Base-by-base conservation (phyloP, 306 rosid genomes). In the Prunus davidiana region DNA sequence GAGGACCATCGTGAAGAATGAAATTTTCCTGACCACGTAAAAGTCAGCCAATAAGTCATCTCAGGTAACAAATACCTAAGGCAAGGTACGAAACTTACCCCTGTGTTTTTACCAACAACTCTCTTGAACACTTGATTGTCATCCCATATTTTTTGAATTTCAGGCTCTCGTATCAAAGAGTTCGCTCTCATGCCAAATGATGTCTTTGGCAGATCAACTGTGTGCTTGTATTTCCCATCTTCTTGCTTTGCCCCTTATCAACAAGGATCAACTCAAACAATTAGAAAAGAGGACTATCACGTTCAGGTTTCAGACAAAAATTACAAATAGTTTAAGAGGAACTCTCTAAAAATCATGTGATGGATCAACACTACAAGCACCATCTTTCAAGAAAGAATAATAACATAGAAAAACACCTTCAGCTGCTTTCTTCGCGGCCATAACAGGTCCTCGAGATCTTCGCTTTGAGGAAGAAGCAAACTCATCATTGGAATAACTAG, bases 1-100 rank as follows among this genome's bases (percentile, higher is more conserved):
- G 99, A 74, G 98, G 99, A 77, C 98, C 99, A 50, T 96, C 98
- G 38, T 96, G 99, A 78, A 95, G 99, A 86, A 90, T 88, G 76
- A 92, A 95, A 75, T 50, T 90, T 81, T 77, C 93, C 97, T 92
- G 86, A 72, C 34, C 81, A 83, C 73, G 71, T 68, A 80, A 65
- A 64, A 82, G 73, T 75, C 73, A 28, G 74, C 71, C 38, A 85
- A 78, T 70, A 77, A 78, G 71, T 75, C 72, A 64, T 25, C 66
- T n/a, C 74, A 80, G 20, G 68, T 30, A 69, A 58, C 11, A 74
- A 7, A 51, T 64, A 64, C 52, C 43, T 65, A 65, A 77, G 74
- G 73, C 69, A 69, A 49, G 51, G 56, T 77, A 62, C 30, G 32
- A 28, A 80, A 81, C 98, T 80, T 76, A 96, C 99, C 79, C 97